Evolutionary conservation across 2,329 filamentous ascomycete species (phyloP).

Genomic region (Elsinoe fawcettii): DNA sequence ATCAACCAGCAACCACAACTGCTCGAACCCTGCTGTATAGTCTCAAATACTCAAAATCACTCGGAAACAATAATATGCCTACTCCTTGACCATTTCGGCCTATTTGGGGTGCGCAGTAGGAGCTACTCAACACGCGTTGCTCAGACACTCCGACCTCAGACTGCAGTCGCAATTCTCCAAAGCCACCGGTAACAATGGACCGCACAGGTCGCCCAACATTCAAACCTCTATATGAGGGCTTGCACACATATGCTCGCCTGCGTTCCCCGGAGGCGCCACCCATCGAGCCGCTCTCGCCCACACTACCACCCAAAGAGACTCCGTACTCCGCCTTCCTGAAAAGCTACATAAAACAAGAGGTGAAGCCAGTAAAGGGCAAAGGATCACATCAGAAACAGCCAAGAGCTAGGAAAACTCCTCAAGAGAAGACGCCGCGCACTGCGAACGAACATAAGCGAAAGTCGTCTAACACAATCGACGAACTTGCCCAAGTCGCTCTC

Average conservation of each 20-base stretch:
- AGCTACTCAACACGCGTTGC: conserved; percentile 11
- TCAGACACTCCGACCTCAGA: conserved; percentile 10
- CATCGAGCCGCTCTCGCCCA: conserved; percentile 30
- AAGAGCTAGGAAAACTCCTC: conserved; percentile 15
- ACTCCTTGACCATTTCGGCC: not conserved
- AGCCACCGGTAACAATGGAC: conserved; percentile 8
- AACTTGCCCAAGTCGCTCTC: conserved; percentile 38
- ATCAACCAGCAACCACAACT: not conserved
- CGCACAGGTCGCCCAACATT: conserved; percentile 24
- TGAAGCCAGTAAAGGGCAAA: conserved; percentile 10
- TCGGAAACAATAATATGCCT: not conserved
- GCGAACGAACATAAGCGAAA: conserved; percentile 8
- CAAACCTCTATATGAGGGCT: conserved; percentile 21
- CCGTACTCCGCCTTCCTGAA: conserved; percentile 21
- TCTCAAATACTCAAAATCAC: not conserved
- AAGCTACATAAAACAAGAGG: not conserved
- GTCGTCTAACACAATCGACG: conserved; percentile 33
- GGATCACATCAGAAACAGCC: conserved; percentile 17
- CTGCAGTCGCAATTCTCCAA: conserved; percentile 14
- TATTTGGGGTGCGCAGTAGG: not conserved
- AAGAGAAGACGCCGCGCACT: conserved; percentile 25
- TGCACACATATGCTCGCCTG: conserved; percentile 21
- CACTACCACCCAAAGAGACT: conserved; percentile 26
- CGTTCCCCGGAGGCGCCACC: conserved; percentile 27
- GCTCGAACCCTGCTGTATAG: too few species aligned